Conservation (phyloP, 805 yeast species). For the Isabelozyma rhagii region DNA sequence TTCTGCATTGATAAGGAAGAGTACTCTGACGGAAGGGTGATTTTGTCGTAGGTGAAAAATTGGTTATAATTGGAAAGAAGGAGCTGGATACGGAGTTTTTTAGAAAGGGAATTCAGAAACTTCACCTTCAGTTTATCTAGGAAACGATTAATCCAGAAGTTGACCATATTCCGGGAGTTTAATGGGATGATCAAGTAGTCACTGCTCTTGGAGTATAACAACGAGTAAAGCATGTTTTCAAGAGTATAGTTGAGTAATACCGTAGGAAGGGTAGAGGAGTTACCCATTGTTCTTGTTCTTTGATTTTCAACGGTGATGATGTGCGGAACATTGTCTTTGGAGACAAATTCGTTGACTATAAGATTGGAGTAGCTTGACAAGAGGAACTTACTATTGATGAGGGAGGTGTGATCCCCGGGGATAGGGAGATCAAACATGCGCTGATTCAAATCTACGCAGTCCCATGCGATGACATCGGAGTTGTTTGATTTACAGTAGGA, state of each 20-base stretch:
- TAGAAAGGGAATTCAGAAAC: slow-evolving; percentile 3
- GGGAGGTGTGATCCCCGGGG: neutral
- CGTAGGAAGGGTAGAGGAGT: slow-evolving; percentile 34
- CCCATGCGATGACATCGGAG: slow-evolving; percentile 2
- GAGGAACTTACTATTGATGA: neutral
- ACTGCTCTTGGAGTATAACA: slow-evolving; percentile 17
- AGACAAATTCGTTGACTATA: slow-evolving; percentile 9
- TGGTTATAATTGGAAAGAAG: neutral
- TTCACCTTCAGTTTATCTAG: slow-evolving; percentile 11
- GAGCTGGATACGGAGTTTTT: slow-evolving; percentile 10
- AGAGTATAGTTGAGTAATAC: slow-evolving; percentile 35
- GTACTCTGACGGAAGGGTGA: neutral
- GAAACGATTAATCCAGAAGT: slow-evolving; percentile 37
- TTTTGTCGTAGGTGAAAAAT: neutral
- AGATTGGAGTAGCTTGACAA: slow-evolving; percentile 4
- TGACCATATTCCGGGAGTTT: slow-evolving; percentile 34
- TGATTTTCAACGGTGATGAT: slow-evolving; percentile 37
- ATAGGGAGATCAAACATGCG: slow-evolving; percentile 2
- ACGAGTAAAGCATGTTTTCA: slow-evolving; percentile 35
- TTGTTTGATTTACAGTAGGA: slow-evolving; percentile 27
- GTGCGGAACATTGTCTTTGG: slow-evolving; percentile 19
- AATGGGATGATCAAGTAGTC: slow-evolving; percentile 27
- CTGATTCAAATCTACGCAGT: neutral
- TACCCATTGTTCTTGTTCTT: slow-evolving; percentile 33
- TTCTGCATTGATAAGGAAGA: neutral